phyloP scores from a whole-genome alignment of 768 basidiomycete species.

The Calvatia gigantea region DNA sequence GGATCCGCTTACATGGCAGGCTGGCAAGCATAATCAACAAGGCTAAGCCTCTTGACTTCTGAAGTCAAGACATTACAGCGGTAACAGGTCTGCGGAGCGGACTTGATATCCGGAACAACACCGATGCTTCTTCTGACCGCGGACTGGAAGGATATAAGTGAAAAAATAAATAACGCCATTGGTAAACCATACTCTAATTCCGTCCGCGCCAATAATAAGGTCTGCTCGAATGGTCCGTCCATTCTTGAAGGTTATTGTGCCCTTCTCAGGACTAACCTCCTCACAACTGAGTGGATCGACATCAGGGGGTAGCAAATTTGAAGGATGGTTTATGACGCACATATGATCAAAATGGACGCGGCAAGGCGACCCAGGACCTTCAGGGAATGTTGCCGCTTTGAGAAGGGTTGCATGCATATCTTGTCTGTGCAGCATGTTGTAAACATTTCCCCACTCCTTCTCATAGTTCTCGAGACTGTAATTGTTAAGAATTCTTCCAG shows the following conservation, averaged over 20 bases:
- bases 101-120: conserved; percentile 24
- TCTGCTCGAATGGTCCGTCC: conserved; percentile 23
- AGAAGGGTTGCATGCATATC: conserved; percentile 29
- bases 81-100: conserved; percentile 30
- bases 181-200: conserved; percentile 24
- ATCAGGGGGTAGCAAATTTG: background rate
- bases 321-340: conserved; percentile 11
- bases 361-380: conserved; percentile 24
- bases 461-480: conserved; percentile 28
- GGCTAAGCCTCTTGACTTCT: conserved; percentile 25
- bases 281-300: conserved; percentile 18
- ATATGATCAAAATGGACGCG: conserved; percentile 23
- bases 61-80: conserved; percentile 26
- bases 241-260: conserved; percentile 23
- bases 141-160: conserved; percentile 15
- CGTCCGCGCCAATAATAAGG: conserved; percentile 30
- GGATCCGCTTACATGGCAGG: conserved; percentile 25
- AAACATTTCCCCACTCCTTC: conserved; percentile 26
- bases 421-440: conserved; percentile 30
- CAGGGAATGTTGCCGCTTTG: conserved; percentile 20
- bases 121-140: conserved; percentile 23
- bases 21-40: conserved; percentile 25
- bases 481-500: conserved; percentile 25
- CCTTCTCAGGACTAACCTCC: conserved; percentile 19
- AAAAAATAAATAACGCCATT: background rate